Percentiles rank a stretch among this genome's conserved stretches.
phyloP scores from a whole-genome alignment of 768 basidiomycete genomes.

The Roridomyces roridus region DNA sequence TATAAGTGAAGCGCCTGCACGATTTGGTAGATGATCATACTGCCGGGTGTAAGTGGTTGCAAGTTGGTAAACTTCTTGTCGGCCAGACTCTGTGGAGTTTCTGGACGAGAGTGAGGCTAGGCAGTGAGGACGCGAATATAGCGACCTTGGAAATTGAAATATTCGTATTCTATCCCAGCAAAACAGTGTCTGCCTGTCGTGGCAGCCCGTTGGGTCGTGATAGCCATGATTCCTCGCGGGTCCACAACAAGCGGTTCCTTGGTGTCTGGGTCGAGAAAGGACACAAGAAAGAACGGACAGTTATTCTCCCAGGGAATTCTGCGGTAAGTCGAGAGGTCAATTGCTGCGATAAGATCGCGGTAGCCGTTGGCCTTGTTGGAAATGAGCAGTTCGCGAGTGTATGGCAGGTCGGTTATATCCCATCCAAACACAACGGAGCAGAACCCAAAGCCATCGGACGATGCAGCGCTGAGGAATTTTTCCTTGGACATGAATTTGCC shows the following conservation, averaged over 20 bases:
- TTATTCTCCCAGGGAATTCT: slow-evolving; percentile 92
- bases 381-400: slow-evolving; percentile 85
- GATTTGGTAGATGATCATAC: slow-evolving; percentile 44
- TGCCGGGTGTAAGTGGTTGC: slow-evolving; percentile 88
- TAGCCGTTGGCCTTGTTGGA: slow-evolving; percentile 95
- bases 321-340: slow-evolving; percentile 89
- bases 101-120: slow-evolving; percentile 42
- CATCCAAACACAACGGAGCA: slow-evolving; percentile 94
- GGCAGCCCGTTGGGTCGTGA: slow-evolving; percentile 56
- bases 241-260: slow-evolving; percentile 79
- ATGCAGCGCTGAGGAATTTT: slow-evolving; percentile 86
- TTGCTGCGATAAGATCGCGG: slow-evolving; percentile 82
- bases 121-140: not conserved
- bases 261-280: slow-evolving; percentile 89
- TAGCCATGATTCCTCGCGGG: slow-evolving; percentile 82
- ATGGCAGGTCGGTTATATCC: slow-evolving; percentile 91
- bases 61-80: slow-evolving; percentile 82
- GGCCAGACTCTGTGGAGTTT: slow-evolving; percentile 78
- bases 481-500: slow-evolving; percentile 96
- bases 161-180: slow-evolving; percentile 96
- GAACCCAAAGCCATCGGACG: slow-evolving; percentile 88
- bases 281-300: slow-evolving; percentile 92
- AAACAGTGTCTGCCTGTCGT: slow-evolving; percentile 64
- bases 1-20: not conserved
- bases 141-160: slow-evolving; percentile 89